Base-by-base conservation (phyloP, 2,329 filamentous ascomycete genomes). In the Dactylella cylindrospora region DNA sequence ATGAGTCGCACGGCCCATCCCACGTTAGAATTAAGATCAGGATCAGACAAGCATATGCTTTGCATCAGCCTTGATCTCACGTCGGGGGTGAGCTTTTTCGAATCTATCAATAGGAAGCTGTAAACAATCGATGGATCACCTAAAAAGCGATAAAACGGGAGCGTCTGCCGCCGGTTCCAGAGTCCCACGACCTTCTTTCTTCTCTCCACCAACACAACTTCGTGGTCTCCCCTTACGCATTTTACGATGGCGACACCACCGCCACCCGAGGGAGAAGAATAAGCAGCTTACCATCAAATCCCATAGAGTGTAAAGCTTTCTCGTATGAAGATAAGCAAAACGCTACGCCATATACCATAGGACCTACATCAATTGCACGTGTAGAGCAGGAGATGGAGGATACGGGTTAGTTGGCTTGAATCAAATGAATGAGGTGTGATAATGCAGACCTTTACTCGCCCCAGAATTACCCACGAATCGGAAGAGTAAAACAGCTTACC, bases 81-180 rank as follows among this genome's bases (percentile, higher is more conserved):
- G n/a, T 78, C 76, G 0, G 90, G 82, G 0, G 86, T 94, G 31
- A 97, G 82, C 3, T 90, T 88, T 76, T 97, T 97, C 72, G 87
- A 94, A 77, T 97, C 91, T 77, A 96, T 86, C 75, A 96, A 96
- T 76, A 85, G 86, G 76, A 95, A 85, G 3, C 83, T 82, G 28
- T 81, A 74, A 45, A 88, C 85, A 17, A 97, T 83, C 22, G 96
- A 82, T 1, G 85, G 79, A 70, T 85, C 83, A n/a, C n/a, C n/a
- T n/a, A n/a, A n/a, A n/a, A n/a, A n/a, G n/a, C n/a, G n/a, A n/a
- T n/a, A n/a, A n/a, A n/a, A n/a, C n/a, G n/a, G n/a, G n/a, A n/a
- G n/a, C n/a, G n/a, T n/a, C n/a, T n/a, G n/a, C n/a, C n/a, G n/a
- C n/a, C n/a, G n/a, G n/a, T n/a, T n/a, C n/a, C n/a, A n/a, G n/a